Conservation (phyloP, 176 grass and related monocot species). For the Juncus inflexus region DNA sequence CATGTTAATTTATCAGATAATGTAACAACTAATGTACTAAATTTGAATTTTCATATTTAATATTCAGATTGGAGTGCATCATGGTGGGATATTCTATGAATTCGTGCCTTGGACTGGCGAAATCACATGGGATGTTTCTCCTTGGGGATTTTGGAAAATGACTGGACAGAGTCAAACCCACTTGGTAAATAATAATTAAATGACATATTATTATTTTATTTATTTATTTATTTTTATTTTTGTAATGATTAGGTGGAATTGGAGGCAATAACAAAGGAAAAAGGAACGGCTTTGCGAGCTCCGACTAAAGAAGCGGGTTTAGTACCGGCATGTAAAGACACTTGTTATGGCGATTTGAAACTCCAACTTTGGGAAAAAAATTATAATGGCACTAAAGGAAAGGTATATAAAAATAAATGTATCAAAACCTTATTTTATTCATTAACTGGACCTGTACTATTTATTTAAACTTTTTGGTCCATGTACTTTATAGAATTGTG, state of each 20-base stretch:
- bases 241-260: constrained; percentile 54
- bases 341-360: constrained; percentile 75
- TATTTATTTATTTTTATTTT: constrained; percentile 18
- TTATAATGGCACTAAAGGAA: constrained; percentile 53
- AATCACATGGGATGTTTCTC: constrained; percentile 74
- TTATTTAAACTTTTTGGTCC: no score
- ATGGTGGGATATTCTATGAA: constrained; percentile 75
- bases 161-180: constrained; percentile 69
- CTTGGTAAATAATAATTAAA: constrained; percentile 48
- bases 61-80: constrained; percentile 84
- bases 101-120: constrained; percentile 89
- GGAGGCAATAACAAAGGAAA: constrained; percentile 58
- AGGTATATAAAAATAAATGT: constrained; percentile 31
- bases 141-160: constrained; percentile 79
- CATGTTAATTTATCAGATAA: constrained; percentile 13
- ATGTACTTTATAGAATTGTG: no score
- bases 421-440: no score
- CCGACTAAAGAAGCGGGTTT: constrained; percentile 79
- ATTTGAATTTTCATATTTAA: constrained; percentile 22
- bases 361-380: constrained; percentile 79
- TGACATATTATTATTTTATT: background rate
- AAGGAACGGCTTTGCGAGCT: constrained; percentile 66
- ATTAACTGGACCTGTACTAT: no score
- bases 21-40: background rate
- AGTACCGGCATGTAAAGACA: constrained; percentile 83